A percentile compares a stretch with the other conserved stretches of the same genome.
These are phyloP conservation scores for Pichia sp. DNA, from an alignment of 1,139 yeast genomes.

Conservation along the genomic window DNA sequence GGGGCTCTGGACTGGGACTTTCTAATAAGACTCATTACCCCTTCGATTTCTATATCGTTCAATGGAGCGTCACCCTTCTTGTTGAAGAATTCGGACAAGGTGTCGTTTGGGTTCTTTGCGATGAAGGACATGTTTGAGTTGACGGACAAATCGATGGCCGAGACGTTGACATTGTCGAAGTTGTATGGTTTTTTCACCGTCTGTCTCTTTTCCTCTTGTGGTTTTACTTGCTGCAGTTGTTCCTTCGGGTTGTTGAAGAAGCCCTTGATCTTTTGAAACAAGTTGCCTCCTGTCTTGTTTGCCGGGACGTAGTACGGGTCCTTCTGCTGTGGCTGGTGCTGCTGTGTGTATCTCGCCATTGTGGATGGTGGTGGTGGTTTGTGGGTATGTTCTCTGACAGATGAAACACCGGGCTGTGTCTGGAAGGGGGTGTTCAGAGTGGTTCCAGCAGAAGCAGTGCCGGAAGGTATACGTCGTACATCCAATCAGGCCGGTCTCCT, in stretches of 20 bases:
- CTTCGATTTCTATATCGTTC: slow-evolving; percentile 78
- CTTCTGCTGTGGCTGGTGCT: neutral
- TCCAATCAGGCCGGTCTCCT: too few relatives aligned
- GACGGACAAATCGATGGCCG: slow-evolving; percentile 18
- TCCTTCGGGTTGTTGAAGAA: slow-evolving; percentile 15
- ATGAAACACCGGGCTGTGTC: too few relatives aligned
- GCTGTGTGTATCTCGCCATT: slow-evolving; percentile 2
- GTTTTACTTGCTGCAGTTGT: neutral
- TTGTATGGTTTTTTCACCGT: neutral
- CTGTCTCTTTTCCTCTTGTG: neutral
- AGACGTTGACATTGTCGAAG: slow-evolving; percentile 12
- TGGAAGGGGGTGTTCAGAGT: too few relatives aligned
- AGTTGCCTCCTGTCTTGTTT: slow-evolving; percentile 6
- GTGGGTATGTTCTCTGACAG: too few relatives aligned
- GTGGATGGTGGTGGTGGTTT: too few relatives aligned
- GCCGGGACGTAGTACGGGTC: slow-evolving; percentile 13
- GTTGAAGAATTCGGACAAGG: slow-evolving; percentile 69
- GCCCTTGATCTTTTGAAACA: slow-evolving; percentile 22
- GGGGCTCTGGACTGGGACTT: slow-evolving; percentile 34
- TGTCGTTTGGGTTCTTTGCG: slow-evolving; percentile 45
- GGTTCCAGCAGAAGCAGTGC: too few relatives aligned
- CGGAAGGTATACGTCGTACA: too few relatives aligned
- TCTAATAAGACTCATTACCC: slow-evolving; percentile 64
- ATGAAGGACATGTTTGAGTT: slow-evolving; percentile 21
- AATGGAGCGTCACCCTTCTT: slow-evolving; percentile 75